Evolutionary conservation across 768 basidiomycete genomes (phyloP).

Genomic region (Podaxis sp.): DNA sequence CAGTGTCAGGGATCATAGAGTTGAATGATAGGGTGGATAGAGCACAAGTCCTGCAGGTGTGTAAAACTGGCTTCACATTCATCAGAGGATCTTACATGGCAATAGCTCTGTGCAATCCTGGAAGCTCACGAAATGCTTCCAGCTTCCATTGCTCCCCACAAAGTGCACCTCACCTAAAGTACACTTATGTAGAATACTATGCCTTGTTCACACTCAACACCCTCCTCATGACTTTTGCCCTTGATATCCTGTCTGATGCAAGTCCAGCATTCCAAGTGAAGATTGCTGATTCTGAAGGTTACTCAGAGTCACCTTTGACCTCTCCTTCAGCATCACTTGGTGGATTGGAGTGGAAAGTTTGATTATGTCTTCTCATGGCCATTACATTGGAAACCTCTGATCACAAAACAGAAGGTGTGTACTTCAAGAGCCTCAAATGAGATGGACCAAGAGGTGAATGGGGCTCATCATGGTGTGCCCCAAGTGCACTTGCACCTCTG

Average conservation of each 20-base stretch:
- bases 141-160: constrained; percentile 50
- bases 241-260: constrained; percentile 92
- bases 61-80: not conserved
- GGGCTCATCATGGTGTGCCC: constrained; percentile 68
- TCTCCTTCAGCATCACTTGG: constrained; percentile 38
- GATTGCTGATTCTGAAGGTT: constrained; percentile 35
- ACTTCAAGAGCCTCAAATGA: constrained; percentile 50
- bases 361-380: constrained; percentile 82
- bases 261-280: constrained; percentile 81
- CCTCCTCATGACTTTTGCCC: constrained; percentile 77
- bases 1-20: constrained; percentile 85
- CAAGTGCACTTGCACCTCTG: constrained; percentile 56
- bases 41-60: constrained; percentile 81
- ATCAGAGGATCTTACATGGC: not conserved
- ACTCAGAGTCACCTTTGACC: constrained; percentile 10
- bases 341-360: constrained; percentile 89
- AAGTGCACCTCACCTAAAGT: constrained; percentile 53
- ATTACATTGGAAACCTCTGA: constrained; percentile 51
- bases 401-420: constrained; percentile 48
- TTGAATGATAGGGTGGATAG: constrained; percentile 72
- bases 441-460: constrained; percentile 69
- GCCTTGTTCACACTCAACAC: constrained; percentile 73
- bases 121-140: constrained; percentile 89
- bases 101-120: constrained; percentile 81
- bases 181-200: constrained; percentile 86